phyloP scores from a whole-genome alignment of 2,329 filamentous ascomycete species.

The Phialocephala sp. region DNA sequence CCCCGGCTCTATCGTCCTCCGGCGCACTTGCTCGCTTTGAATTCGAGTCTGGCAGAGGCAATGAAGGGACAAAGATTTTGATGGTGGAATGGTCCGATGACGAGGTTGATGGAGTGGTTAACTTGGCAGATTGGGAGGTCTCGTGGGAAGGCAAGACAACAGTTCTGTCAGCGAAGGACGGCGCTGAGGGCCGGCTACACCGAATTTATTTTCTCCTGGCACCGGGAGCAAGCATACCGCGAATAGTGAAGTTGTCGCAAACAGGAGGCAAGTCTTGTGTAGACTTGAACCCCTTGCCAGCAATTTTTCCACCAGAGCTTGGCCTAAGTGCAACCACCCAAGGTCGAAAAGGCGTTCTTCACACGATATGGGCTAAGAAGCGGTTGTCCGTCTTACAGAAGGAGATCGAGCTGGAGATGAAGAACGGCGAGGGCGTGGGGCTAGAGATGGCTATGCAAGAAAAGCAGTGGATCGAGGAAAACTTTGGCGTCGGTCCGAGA shows the following conservation, averaged over 20 bases:
- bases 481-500: slow-evolving; percentile 58
- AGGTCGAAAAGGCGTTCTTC: slow-evolving; percentile 81
- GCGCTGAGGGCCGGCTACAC: slow-evolving; percentile 50
- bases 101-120: slow-evolving; percentile 50
- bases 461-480: slow-evolving; percentile 82
- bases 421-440: slow-evolving; percentile 81
- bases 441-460: slow-evolving; percentile 84
- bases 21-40: slow-evolving; percentile 84
- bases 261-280: slow-evolving; percentile 51
- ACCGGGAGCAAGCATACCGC: slow-evolving; percentile 72
- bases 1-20: slow-evolving; percentile 53
- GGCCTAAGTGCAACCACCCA: slow-evolving; percentile 68
- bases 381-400: slow-evolving; percentile 74
- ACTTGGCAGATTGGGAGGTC: slow-evolving; percentile 68
- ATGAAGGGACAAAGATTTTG: slow-evolving; percentile 87
- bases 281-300: slow-evolving; percentile 78
- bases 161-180: slow-evolving; percentile 59
- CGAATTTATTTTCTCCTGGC: slow-evolving; percentile 82
- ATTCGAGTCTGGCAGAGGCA: slow-evolving; percentile 77
- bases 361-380: slow-evolving; percentile 86
- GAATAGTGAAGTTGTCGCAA: slow-evolving; percentile 69
- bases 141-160: slow-evolving; percentile 83
- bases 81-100: slow-evolving; percentile 89
- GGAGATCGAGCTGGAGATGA: slow-evolving; percentile 78
- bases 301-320: slow-evolving; percentile 81